Base-by-base conservation (phyloP, 371 early-diverging fungal genomes). In the Actinomortierella ambigua region DNA sequence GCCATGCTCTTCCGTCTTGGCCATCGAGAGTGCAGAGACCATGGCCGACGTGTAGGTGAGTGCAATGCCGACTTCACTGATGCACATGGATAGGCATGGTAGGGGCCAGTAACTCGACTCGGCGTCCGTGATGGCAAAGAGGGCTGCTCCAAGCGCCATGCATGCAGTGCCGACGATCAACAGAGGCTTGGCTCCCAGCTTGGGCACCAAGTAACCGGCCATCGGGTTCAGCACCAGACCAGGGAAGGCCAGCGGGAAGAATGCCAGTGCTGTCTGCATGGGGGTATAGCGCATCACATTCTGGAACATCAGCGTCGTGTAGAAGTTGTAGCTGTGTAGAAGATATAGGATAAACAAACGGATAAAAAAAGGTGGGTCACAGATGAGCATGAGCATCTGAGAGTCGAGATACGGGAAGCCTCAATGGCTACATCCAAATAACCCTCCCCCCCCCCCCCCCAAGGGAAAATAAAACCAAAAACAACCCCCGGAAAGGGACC, bases 301-400 rank as follows among this genome's bases (percentile, higher is more conserved):
- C 42, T 78, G 79, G 44, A 82, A 80, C 47, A 76, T 77, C 39
- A 82, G 68, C 8, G 80, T 82, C 27, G 77, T 61, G 20, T 69
- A 75, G 50, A 79, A 66, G 20, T 76, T 69, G 54, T 79, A 82
- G 18, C 64, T 59, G 17, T 61, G n/a, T 51, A 61, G 69, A 76
- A 39, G 58, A 56, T 8, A 57, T 62, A n/a, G 55, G 42, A n/a
- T 65, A 47, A 43, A 57, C 34, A 34, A 58, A 56, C 9, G 62
- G 61, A 51, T 66, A 66, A n/a, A 55, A 54, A 24, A 69, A 62
- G 15, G 69, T 56, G 27, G 61, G 60, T 53, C 55, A 66, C n/a
- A n/a, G n/a, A n/a, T n/a, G n/a, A n/a, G n/a, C n/a, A n/a, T n/a
- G n/a, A n/a, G n/a, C n/a, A n/a, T n/a, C n/a, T n/a, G n/a, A n/a